Base-by-base conservation (phyloP, 441 rosid genomes). In the Caryocar brasiliense region DNA sequence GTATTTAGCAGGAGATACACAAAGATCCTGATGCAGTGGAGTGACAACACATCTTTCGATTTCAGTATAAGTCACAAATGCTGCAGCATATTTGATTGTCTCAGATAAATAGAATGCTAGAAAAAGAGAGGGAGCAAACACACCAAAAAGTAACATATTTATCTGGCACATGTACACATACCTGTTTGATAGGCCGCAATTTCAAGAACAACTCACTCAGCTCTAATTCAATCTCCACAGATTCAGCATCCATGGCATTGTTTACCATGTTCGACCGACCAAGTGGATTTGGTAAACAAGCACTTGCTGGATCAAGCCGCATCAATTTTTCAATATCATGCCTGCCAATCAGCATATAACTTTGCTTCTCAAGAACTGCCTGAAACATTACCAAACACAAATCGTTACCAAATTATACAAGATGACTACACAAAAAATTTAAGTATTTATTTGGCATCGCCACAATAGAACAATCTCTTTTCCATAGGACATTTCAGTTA, bases 361-460 rank as follows among this genome's bases (percentile, higher is more conserved):
- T 93, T 67, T 79, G 96, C 77, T 89, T 93, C 78, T 93, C 96
- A 52, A 93, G 89, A 70, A 93, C 97, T 42, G 99, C 97, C 99
- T 93, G 85, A 55, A 64, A 70, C 52, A 56, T 57, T 38, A 39
- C 50, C 55, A 66, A 45, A 41, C 47, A 61, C 47, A 44, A n/a
- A n/a, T n/a, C n/a, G n/a, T n/a, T n/a, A n/a, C n/a, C n/a, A n/a
- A n/a, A n/a, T n/a, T n/a, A n/a, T n/a, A n/a, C n/a, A n/a, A n/a
- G n/a, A n/a, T n/a, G n/a, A n/a, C n/a, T n/a, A n/a, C n/a, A n/a
- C n/a, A n/a, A n/a, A n/a, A n/a, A n/a, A n/a, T n/a, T n/a, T n/a
- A n/a, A n/a, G n/a, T n/a, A n/a, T n/a, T n/a, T n/a, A n/a, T n/a
- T n/a, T n/a, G n/a, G n/a, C n/a, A n/a, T n/a, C n/a, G n/a, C n/a